These are phyloP conservation scores for Phaffia australis DNA, from an alignment of 768 basidiomycete species.

Conservation along the genomic window DNA sequence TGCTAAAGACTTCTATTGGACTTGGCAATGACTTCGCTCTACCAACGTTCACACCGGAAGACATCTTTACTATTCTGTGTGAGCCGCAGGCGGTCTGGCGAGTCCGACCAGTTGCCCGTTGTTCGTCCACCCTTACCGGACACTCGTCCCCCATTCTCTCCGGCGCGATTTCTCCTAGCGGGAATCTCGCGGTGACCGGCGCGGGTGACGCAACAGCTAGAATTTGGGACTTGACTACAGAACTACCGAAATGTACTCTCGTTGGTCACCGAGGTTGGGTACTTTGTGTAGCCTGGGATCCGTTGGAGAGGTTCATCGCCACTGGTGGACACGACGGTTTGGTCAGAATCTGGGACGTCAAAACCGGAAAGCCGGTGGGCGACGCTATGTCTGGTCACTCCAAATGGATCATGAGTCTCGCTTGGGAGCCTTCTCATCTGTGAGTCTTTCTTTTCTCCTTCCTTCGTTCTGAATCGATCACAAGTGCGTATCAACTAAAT, in stretches of 20 bases:
- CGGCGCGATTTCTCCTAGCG: constrained; percentile 90
- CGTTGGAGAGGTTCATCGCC: constrained; percentile 75
- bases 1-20: constrained; percentile 19
- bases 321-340: constrained; percentile 92
- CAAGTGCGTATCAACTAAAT: neutral
- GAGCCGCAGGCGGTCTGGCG: constrained; percentile 92
- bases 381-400: constrained; percentile 84
- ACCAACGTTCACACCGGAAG: constrained; percentile 46
- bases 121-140: constrained; percentile 84
- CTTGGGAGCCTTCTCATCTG: constrained; percentile 96
- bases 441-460: constrained; percentile 39
- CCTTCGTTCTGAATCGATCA: constrained; percentile 17
- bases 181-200: constrained; percentile 80
- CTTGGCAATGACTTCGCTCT: constrained; percentile 12
- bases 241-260: constrained; percentile 77
- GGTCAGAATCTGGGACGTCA: constrained; percentile 86
- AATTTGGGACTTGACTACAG: constrained; percentile 87
- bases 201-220: constrained; percentile 88
- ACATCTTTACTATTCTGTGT: constrained; percentile 75
- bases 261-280: constrained; percentile 92
- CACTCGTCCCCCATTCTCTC: constrained; percentile 89
- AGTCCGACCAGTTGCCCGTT: constrained; percentile 84
- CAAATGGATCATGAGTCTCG: constrained; percentile 89
- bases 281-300: constrained; percentile 94
- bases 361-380: constrained; percentile 75